These are phyloP conservation scores for Podaxis rugospora DNA, from an alignment of 768 basidiomycete genomes.

Conservation along the genomic window DNA sequence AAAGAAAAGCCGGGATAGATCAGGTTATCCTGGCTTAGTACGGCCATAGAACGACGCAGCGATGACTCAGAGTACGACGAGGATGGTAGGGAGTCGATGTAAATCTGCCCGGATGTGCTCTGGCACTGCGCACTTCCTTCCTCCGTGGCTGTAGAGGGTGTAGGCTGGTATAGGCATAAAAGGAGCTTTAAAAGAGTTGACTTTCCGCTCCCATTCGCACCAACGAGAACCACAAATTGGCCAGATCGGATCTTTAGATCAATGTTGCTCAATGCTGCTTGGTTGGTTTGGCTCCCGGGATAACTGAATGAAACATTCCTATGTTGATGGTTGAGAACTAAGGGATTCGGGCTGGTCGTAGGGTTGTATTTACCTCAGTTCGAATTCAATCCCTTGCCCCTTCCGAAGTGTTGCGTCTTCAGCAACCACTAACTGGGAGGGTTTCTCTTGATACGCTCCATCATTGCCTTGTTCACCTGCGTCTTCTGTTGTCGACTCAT, in stretches of 20 bases:
- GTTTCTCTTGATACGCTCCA: too few species aligned
- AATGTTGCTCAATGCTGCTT: constrained; percentile 24
- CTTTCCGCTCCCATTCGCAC: constrained; percentile 37
- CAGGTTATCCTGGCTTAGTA: constrained; percentile 45
- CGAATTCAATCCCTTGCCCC: constrained; percentile 17
- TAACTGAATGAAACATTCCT: constrained; percentile 31
- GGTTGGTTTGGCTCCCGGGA: constrained; percentile 23
- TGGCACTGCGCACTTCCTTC: not conserved
- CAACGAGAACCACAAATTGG: constrained; percentile 35
- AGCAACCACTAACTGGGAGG: too few species aligned
- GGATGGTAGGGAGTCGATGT: constrained; percentile 39
- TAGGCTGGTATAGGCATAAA: constrained; percentile 29
- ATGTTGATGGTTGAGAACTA: not conserved
- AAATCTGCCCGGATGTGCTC: constrained; percentile 31
- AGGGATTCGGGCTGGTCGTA: not conserved
- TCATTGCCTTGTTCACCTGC: too few species aligned
- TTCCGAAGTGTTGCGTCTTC: not conserved
- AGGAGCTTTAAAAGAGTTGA: constrained; percentile 34
- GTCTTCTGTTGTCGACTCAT: constrained; percentile 13
- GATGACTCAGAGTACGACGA: constrained; percentile 31
- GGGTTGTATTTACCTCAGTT: not conserved
- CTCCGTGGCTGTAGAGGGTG: too few species aligned
- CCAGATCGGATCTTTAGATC: constrained; percentile 32
- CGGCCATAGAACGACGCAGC: constrained; percentile 39
- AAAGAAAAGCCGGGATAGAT: constrained; percentile 43